Conservation (phyloP, 2,329 filamentous ascomycete genomes). For the Penicillium sumatraense region DNA sequence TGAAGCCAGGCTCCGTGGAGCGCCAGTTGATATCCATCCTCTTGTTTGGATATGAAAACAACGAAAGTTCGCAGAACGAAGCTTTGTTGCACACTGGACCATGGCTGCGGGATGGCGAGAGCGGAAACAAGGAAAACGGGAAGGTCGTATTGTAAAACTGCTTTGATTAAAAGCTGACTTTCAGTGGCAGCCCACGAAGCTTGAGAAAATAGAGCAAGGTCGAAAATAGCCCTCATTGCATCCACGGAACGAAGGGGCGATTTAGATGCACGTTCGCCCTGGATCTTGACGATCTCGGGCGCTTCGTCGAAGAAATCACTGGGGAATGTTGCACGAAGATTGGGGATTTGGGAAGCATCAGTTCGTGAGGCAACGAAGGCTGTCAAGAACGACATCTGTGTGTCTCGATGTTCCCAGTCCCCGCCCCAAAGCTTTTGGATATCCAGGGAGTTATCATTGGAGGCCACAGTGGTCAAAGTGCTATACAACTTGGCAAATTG, state of each 20-base stretch:
- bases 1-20: slow-evolving; percentile 91
- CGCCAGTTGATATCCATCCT: slow-evolving; percentile 82
- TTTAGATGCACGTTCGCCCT: slow-evolving; percentile 71
- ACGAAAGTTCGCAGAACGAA: slow-evolving; percentile 65
- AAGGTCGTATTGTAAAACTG: slow-evolving; percentile 60
- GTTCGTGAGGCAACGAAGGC: slow-evolving; percentile 81
- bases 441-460: slow-evolving; percentile 68
- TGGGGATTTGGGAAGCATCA: slow-evolving; percentile 83
- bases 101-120: slow-evolving; percentile 53
- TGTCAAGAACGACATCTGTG: slow-evolving; percentile 90
- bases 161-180: slow-evolving; percentile 61
- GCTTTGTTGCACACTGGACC: slow-evolving; percentile 53
- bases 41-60: slow-evolving; percentile 78
- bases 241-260: slow-evolving; percentile 89
- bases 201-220: slow-evolving; percentile 63
- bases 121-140: slow-evolving; percentile 57
- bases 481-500: slow-evolving; percentile 85
- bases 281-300: slow-evolving; percentile 62
- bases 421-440: slow-evolving; percentile 91
- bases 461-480: slow-evolving; percentile 74
- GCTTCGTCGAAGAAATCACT: slow-evolving; percentile 65
- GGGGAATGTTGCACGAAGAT: slow-evolving; percentile 77
- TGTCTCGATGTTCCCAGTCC: slow-evolving; percentile 80
- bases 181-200: slow-evolving; percentile 61
- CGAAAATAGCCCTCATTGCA: slow-evolving; percentile 72